Evolutionary conservation across 306 rosid genomes (phyloP).

Genomic region (Pyrus betulifolia): DNA sequence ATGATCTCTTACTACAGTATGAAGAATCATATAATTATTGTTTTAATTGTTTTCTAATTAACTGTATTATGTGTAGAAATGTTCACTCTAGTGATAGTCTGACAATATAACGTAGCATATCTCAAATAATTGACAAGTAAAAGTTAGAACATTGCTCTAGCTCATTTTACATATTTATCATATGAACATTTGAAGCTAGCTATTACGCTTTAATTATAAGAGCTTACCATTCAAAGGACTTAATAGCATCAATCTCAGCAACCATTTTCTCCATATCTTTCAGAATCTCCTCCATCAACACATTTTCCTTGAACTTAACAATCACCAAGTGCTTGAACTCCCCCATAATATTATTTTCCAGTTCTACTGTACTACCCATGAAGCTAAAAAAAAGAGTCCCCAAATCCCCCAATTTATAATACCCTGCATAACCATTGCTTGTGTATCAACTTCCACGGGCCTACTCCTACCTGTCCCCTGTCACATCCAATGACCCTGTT

Average conservation of each 20-base stretch:
- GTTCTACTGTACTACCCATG: background rate
- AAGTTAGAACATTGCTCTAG: background rate
- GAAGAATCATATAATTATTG: background rate
- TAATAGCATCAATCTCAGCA: conserved; percentile 59
- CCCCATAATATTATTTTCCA: conserved; percentile 33
- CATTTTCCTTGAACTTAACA: conserved; percentile 79
- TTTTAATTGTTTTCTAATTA: background rate
- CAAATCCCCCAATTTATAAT: conserved; percentile 28
- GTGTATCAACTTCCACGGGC: conserved; percentile 31
- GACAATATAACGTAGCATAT: background rate
- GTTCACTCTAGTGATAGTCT: background rate
- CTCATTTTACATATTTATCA: background rate
- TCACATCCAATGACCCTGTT: conserved; percentile 29
- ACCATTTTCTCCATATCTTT: conserved; percentile 71
- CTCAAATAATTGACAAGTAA: background rate
- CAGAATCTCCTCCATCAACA: conserved; percentile 54
- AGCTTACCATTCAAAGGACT: conserved; percentile 72
- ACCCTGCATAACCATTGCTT: conserved; percentile 17
- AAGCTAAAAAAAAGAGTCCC: conserved; percentile 12
- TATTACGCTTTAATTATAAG: too few species aligned
- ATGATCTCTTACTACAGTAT: background rate
- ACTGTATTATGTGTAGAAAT: background rate
- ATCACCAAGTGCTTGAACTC: conserved; percentile 81
- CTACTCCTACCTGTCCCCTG: conserved; percentile 26
- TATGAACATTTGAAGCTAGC: too few species aligned